A percentile compares a stretch with the other conserved stretches of the same genome.
phyloP scores from a whole-genome alignment of 2,329 filamentous ascomycete species.

The Exophiala mesophila region DNA sequence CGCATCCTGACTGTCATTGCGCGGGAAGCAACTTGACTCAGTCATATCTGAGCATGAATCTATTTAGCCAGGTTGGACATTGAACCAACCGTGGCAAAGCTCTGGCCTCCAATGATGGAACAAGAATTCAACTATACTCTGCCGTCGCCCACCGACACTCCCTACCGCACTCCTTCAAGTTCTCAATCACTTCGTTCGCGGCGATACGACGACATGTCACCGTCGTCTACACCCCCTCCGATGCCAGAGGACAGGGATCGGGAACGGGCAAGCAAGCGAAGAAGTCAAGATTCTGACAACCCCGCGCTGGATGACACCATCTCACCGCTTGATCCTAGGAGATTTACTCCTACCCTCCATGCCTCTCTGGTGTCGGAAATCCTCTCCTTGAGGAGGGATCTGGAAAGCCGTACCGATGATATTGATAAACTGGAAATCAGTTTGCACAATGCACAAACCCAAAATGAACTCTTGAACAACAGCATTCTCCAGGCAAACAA shows the following conservation, averaged over 20 bases:
- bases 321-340: conserved; percentile 74
- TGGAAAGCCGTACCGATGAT: conserved; percentile 80
- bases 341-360: conserved; percentile 92
- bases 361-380: conserved; percentile 95
- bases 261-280: conserved; percentile 34
- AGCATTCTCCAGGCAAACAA: conserved; percentile 61
- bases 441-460: conserved; percentile 64
- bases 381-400: conserved; percentile 74
- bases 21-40: background rate
- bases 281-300: conserved; percentile 35
- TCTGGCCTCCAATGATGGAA: conserved; percentile 15
- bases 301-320: conserved; percentile 58
- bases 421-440: conserved; percentile 79
- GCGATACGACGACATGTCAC: conserved; percentile 52
- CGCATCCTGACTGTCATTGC: too few relatives aligned
- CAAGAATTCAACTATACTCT: conserved; percentile 50
- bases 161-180: conserved; percentile 59
- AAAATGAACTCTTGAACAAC: conserved; percentile 66
- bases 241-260: conserved; percentile 43
- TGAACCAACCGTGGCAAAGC: conserved; percentile 10
- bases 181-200: conserved; percentile 59
- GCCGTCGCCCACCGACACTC: conserved; percentile 66
- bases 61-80: background rate
- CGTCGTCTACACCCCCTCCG: conserved; percentile 51
- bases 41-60: conserved; percentile 9